These are phyloP conservation scores for Podosphaera fusca DNA, from an alignment of 2,329 filamentous ascomycete genomes.

Conservation along the genomic window DNA sequence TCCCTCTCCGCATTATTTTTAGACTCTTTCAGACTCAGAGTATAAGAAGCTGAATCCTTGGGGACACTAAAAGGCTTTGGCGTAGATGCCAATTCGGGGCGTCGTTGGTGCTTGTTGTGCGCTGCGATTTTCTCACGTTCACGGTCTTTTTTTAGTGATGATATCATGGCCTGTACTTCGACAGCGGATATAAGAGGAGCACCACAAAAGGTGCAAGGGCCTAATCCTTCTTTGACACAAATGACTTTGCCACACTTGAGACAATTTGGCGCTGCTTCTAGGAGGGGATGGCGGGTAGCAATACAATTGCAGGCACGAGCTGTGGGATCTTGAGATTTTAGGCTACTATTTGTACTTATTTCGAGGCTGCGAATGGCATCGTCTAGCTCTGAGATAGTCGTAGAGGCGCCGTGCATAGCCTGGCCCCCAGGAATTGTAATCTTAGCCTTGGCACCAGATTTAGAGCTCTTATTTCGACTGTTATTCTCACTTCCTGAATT, in stretches of 20 bases:
- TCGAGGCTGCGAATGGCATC: slow-evolving; percentile 76
- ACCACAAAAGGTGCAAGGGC: slow-evolving; percentile 81
- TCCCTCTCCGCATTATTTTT: slow-evolving; percentile 19
- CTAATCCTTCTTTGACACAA: slow-evolving; percentile 80
- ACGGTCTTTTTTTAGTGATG: slow-evolving; percentile 60
- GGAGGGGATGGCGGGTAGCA: slow-evolving; percentile 64
- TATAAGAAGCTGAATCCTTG: slow-evolving; percentile 8
- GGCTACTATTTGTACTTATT: slow-evolving; percentile 67
- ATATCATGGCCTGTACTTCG: slow-evolving; percentile 71
- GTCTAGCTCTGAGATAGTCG: slow-evolving; percentile 45
- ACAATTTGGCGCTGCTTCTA: slow-evolving; percentile 84
- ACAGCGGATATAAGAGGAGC: slow-evolving; percentile 43
- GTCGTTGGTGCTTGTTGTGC: slow-evolving; percentile 48
- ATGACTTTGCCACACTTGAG: slow-evolving; percentile 83
- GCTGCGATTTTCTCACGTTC: slow-evolving; percentile 67
- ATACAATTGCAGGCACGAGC: slow-evolving; percentile 67
- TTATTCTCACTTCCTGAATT: slow-evolving; percentile 23
- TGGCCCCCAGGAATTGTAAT: slow-evolving; percentile 52
- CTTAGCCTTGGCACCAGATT: slow-evolving; percentile 30
- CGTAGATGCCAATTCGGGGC: slow-evolving; percentile 37
- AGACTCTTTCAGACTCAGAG: not conserved
- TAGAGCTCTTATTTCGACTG: slow-evolving; percentile 24
- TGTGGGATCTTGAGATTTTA: slow-evolving; percentile 28
- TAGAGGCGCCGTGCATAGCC: slow-evolving; percentile 62
- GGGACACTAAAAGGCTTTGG: slow-evolving; percentile 35